phyloP scores from a whole-genome alignment of 2,329 filamentous ascomycete genomes.

The Phaeomoniella chlamydospora region DNA sequence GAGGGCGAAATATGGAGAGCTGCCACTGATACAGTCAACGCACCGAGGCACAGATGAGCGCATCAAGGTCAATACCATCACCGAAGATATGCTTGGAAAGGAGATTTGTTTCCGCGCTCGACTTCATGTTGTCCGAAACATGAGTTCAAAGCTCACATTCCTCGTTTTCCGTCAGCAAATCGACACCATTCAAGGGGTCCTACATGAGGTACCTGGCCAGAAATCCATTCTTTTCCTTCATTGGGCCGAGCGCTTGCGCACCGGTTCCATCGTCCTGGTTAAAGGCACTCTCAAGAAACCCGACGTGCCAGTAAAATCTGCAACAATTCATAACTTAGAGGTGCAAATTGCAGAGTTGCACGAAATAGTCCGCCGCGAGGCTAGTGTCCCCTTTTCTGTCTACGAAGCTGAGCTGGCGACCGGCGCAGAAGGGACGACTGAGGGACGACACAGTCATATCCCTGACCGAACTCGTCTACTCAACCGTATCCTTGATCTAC shows the following conservation, averaged over 20 bases:
- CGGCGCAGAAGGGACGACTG: slow-evolving; percentile 36
- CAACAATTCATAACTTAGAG: slow-evolving; percentile 63
- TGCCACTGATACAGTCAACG: slow-evolving; percentile 44
- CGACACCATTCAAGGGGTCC: slow-evolving; percentile 69
- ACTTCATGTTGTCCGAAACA: slow-evolving; percentile 63
- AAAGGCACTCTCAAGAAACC: slow-evolving; percentile 60
- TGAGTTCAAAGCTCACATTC: slow-evolving; percentile 74
- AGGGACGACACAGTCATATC: slow-evolving; percentile 46
- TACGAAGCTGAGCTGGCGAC: slow-evolving; percentile 53
- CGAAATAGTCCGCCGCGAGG: slow-evolving; percentile 42
- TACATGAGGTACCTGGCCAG: slow-evolving; percentile 45
- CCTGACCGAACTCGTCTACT: slow-evolving; percentile 59
- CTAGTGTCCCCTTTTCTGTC: slow-evolving; percentile 47
- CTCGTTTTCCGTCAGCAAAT: slow-evolving; percentile 75
- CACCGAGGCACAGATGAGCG: slow-evolving; percentile 33
- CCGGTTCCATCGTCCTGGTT: slow-evolving; percentile 66
- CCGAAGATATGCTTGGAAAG: slow-evolving; percentile 38
- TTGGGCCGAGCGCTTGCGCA: slow-evolving; percentile 71
- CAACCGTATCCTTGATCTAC: slow-evolving; percentile 70
- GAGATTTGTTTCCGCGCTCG: slow-evolving; percentile 55
- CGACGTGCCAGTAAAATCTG: slow-evolving; percentile 59
- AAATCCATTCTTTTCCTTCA: slow-evolving; percentile 64
- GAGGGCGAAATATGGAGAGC: slow-evolving; percentile 41
- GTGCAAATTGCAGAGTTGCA: slow-evolving; percentile 54
- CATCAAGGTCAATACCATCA: slow-evolving; percentile 36